Base-by-base conservation (phyloP, 225 moss, liverwort and hornwort genomes). In the Neckera pumila region DNA sequence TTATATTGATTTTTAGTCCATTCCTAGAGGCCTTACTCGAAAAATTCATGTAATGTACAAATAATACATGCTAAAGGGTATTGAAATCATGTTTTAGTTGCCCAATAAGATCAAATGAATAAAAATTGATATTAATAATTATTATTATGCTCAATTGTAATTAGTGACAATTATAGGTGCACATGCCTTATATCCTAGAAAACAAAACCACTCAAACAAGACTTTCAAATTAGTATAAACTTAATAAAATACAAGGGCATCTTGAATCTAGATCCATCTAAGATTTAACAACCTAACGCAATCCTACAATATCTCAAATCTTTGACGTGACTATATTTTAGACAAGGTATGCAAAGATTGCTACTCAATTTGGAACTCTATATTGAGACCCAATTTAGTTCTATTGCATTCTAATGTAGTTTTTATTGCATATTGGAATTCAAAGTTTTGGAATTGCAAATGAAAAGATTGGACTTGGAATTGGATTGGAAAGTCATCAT, bases 311-410 rank as follows among this genome's bases (percentile, higher is more conserved):
- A 71, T 42, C 15, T 26, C 7, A 42, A 71, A 13, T 26, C 13
- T 71, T 71, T 26, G 0, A 42, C 40, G 15, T 8, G 15, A 15
- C 5, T 71, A 8, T 7, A 71, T 71, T 42, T 5, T 25, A 42
- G 2, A 22, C 17, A 14, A 13, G 7, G 4, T 40, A 22, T 38
- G 4, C 1, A 23, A 0, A 25, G 25, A 40, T 3, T 40, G 1
- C 8, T n/a, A 7, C 0, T 7, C 4, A 23, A 70, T 40, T 40
- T 0, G 2, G 1, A 40, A 1, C 3, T 70, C 8, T 38, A 70
- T 7, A 6, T 70, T 13, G n/a, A 7, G 4, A 70, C 40, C 7
- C 2, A 40, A 40, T 40, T 40, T 7, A 23, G 0, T 40, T 69
- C 2, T 40, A 1, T 23, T 40, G 7, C 22, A 70, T 70, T 25